Evolutionary conservation across 257 asterid species (phyloP), one percentile per base, ranked within the genome.

Genomic region (Ilex asprella): DNA sequence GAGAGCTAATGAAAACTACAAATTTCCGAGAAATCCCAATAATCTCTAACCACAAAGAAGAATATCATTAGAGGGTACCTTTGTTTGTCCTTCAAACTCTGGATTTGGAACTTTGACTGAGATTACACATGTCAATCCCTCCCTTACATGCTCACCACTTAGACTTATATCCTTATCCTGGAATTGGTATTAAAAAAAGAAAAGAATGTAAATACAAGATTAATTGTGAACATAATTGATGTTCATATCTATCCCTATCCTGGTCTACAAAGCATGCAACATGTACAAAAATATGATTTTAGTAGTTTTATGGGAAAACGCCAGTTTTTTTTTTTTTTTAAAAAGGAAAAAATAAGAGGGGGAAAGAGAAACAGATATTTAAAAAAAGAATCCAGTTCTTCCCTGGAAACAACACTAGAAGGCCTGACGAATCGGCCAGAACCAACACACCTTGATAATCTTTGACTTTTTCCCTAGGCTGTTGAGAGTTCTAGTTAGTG

Each of bases 61-160:
- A 51, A 46, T 43, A 69, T 32, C 2, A 46, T 11, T 10, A 53
- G n/a, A 53, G 21, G 44, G 8, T 13, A 83, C 99, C 99, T 93
- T 93, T 52, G 99, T 93, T 70, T 93, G 99, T 68, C 99, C 99
- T 86, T 93, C 99, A 73, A 93, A 93, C 69, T 93, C 99, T 11
- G 99, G 99, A 73, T 87, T 87, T 12, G 88, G 81, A 70, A 93
- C 92, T 84, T 93, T 89, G 78, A 93, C 95, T 2, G 97, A 87
- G 63, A 89, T 75, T 69, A 93, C 91, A 76, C 99, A 93, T 62
- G 97, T 89, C 67, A 93, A 77, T 39, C 99, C 99, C 80, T 93
- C 99, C 80, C 97, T 80, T 67, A 93, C 97, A 61, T 93, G 99
- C 77, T 93, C 99, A 6, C 97, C 97, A 54, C 97, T 85, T 71